phyloP scores from a whole-genome alignment of 257 asterid genomes.

The Datura wrightii region DNA sequence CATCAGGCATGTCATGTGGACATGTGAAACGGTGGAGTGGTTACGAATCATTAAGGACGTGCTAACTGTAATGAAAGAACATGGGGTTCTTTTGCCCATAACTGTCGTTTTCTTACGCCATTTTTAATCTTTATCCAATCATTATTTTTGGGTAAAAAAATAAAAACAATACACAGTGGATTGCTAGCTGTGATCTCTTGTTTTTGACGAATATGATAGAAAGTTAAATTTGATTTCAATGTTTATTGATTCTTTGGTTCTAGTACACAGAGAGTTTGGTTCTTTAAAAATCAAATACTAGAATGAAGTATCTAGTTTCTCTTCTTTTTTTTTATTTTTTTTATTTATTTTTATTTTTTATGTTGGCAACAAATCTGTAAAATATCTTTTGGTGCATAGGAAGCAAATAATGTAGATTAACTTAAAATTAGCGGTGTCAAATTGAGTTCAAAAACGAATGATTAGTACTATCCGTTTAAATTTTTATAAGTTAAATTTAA shows the following conservation, averaged over 20 bases:
- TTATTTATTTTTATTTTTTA: too few relatives aligned
- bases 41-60: slow-evolving; percentile 43
- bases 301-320: background rate
- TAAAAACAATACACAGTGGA: too few relatives aligned
- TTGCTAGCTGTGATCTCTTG: background rate
- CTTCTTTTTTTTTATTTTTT: background rate
- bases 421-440: too few relatives aligned
- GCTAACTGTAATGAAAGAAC: slow-evolving; percentile 22
- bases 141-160: background rate
- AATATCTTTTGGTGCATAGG: background rate
- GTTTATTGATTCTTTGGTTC: background rate
- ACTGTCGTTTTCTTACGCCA: background rate
- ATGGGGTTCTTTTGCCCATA: slow-evolving; percentile 28
- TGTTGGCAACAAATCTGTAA: background rate
- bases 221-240: background rate
- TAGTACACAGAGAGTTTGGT: background rate
- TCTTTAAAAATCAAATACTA: background rate
- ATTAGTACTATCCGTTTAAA: too few relatives aligned
- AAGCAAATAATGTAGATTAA: background rate
- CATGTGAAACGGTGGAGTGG: slow-evolving; percentile 36
- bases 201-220: background rate
- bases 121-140: background rate
- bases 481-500: too few relatives aligned
- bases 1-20: slow-evolving; percentile 40
- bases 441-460: too few relatives aligned